Evolutionary conservation across 345 rosid genomes (phyloP).

Genomic region (Excoecaria agallocha): DNA sequence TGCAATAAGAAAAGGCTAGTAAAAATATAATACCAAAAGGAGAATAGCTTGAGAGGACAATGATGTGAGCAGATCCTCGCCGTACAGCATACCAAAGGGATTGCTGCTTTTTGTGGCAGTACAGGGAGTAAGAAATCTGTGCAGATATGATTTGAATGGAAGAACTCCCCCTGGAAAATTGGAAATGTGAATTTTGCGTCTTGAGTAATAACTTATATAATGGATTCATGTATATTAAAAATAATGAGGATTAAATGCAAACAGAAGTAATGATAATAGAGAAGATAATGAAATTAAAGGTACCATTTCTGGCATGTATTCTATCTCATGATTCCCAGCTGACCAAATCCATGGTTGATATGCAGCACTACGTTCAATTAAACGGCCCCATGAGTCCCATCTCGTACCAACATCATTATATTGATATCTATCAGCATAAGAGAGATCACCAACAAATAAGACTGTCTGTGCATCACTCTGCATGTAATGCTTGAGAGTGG

Average conservation of each 20-base stretch:
- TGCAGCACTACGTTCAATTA: slow-evolving; percentile 41
- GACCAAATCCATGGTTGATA: slow-evolving; percentile 52
- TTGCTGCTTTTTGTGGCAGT: slow-evolving; percentile 21
- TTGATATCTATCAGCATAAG: slow-evolving; percentile 48
- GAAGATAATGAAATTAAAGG: neutral
- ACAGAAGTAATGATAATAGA: neutral
- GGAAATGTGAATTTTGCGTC: neutral
- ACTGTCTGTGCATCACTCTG: slow-evolving; percentile 34
- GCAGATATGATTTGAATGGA: slow-evolving; percentile 24
- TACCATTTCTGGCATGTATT: slow-evolving; percentile 35
- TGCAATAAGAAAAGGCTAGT: neutral
- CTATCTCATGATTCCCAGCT: slow-evolving; percentile 51
- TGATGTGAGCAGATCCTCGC: slow-evolving; percentile 24
- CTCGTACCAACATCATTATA: slow-evolving; percentile 32
- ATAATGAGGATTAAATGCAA: neutral
- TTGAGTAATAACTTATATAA: slow-evolving; percentile 1
- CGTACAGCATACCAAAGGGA: slow-evolving; percentile 27
- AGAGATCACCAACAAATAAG: slow-evolving; percentile 47
- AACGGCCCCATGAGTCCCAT: slow-evolving; percentile 55
- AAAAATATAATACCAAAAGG: slow-evolving; percentile 14
- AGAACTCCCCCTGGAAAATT: slow-evolving; percentile 19
- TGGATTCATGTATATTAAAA: neutral
- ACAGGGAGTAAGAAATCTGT: slow-evolving; percentile 19
- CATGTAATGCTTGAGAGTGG: slow-evolving; percentile 42
- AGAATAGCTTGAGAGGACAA: slow-evolving; percentile 27